Conservation (phyloP, 2,329 filamentous ascomycete species). For the Alternaria sp. region DNA sequence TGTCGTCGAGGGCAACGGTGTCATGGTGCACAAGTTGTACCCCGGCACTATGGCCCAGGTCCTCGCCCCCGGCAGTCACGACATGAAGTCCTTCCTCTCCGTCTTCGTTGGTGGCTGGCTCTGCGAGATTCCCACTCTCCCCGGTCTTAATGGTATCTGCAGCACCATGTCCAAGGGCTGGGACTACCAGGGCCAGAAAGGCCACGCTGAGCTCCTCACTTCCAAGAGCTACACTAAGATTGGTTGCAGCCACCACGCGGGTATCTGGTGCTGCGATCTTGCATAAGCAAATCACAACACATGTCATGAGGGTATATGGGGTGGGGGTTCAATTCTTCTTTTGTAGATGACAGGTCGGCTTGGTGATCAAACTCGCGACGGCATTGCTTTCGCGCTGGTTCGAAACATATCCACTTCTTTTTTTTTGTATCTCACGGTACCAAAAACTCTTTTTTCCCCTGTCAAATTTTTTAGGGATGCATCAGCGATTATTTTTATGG, state of each 20-base stretch:
- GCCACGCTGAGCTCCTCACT: conserved; percentile 46
- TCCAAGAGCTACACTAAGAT: conserved; percentile 41
- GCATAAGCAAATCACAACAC: conserved; percentile 29
- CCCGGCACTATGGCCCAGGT: conserved; percentile 41
- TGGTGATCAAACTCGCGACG: conserved; percentile 21
- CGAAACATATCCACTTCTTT: conserved; percentile 26
- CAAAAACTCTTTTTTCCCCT: conserved; percentile 23
- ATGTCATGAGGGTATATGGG: conserved; percentile 1
- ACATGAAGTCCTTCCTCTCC: conserved; percentile 34
- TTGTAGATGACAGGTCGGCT: conserved; percentile 25
- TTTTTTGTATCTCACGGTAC: conserved; percentile 30
- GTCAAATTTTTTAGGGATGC: conserved; percentile 10
- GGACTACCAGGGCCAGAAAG: conserved; percentile 42
- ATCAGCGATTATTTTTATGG: conserved; percentile 9
- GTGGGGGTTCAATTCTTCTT: conserved; percentile 12
- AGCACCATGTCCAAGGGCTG: conserved; percentile 36
- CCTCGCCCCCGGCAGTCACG: conserved; percentile 36
- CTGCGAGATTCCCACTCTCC: conserved; percentile 43
- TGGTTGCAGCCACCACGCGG: conserved; percentile 34
- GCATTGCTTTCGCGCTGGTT: conserved; percentile 23
- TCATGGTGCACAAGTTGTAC: conserved; percentile 47
- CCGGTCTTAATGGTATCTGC: conserved; percentile 41
- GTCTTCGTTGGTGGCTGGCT: conserved; percentile 50
- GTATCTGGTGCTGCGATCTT: conserved; percentile 48
- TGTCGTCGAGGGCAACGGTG: conserved; percentile 37